Base-by-base conservation (phyloP, 305 asterid species). In the Fraxinus ornus region DNA sequence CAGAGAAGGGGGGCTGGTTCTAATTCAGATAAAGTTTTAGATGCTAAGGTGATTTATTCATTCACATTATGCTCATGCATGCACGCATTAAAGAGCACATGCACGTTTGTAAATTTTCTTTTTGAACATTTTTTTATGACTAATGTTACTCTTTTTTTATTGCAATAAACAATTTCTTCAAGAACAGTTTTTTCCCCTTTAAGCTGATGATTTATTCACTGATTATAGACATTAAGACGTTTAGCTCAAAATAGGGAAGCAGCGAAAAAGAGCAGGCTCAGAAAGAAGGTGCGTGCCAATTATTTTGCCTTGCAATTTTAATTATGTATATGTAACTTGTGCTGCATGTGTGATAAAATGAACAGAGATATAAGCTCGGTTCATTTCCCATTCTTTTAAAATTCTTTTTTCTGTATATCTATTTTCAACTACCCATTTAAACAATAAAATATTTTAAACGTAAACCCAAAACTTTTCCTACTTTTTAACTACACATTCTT, bases 181-280 rank as follows among this genome's bases (percentile, higher is more conserved):
- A 64, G 64, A 52, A 52, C 64, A 17, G 22, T 12, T 64, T n/a
- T 32, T 78, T 32, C 35, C 82, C 22, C 64, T 84, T 85, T 85
- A 87, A 72, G 35, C 39, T 82, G 60, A 41, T 57, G n/a, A 36
- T 84, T 7, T 82, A 39, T 21, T 78, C 35, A 4, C 19, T 83
- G 64, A 66, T 75, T 87, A n/a, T 90, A 96, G 99, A 93, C 97
- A 49, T 55, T 96, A 91, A 93, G 98, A 84, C 97, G 99, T 82
- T 90, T 96, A 88, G 99, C 99, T 60, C 99, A 96, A 86, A 96
- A 96, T 86, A 90, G 99, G 89, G 99, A 94, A 91, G 99, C 99
- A 55, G 99, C 99, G 78, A 92, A 89, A 86, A 96, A 93, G 85
- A 96, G 99, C 92, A 93, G 99, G 88, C 93, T 93, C 71, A 91